Evolutionary conservation across 805 yeast genomes (phyloP), one percentile per base, ranked within the genome.

Genomic region (Clavispora phyllophila): DNA sequence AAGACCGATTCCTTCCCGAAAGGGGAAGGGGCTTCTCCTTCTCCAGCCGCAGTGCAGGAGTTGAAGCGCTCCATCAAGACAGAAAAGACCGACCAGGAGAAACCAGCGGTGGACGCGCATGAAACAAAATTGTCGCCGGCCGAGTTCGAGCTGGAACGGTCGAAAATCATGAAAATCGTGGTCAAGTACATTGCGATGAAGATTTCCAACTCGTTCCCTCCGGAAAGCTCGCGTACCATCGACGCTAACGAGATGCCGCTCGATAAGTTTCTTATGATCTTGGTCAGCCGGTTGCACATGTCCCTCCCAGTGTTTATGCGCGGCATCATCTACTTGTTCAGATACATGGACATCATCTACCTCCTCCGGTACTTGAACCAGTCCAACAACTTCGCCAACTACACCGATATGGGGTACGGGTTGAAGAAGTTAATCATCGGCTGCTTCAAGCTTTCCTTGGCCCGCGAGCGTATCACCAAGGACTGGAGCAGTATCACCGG

Each of bases 301-400:
- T 50, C 67, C 1, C 45, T 70, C 22, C 57, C 65, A 3, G 50
- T 60, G 46, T 70, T 70, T 48, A 60, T 70, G 61, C 67, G 65
- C 44, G 69, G 73, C 4, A 57, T 64, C 31, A 66, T 70, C 22
- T 70, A 70, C 48, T 56, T 70, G 36, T 70, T 70, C 57, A 58
- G 75, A 41, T 70, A 70, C 50, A 70, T 70, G 74, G 75, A 70
- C 49, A 67, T 70, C 35, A 64, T 70, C 39, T 70, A 70, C 52
- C 60, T 70, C 42, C 63, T 70, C 45, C 55, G 75, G 41, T 70
- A 70, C 48, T 62, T 70, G 43, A 70, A 70, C 46, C 75, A 70
- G 50, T 63, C 72, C 23, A 70, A 70, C 47, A 70, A 70, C 46
- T 66, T 61, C 45, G 73, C 70, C 25, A 67, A 65, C 49, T 67